phyloP scores from a whole-genome alignment of 805 yeast species.

The Starmerella khaoyaiensis region DNA sequence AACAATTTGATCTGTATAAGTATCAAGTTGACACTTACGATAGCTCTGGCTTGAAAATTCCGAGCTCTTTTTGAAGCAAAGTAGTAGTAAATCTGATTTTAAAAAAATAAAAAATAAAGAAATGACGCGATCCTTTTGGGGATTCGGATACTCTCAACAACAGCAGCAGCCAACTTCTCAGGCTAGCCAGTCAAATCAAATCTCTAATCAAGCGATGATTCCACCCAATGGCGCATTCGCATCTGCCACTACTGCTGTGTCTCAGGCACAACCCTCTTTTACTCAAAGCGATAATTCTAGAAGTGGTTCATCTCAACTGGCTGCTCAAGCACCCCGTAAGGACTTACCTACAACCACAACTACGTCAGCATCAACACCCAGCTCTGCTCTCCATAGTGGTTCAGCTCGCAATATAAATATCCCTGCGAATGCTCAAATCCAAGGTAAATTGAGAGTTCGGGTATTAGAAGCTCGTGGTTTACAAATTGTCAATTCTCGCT shows the following conservation, averaged over 20 bases:
- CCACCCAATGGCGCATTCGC: slow-evolving; percentile 21
- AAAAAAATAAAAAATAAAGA: no score
- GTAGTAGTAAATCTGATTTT: no score
- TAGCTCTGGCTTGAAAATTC: no score
- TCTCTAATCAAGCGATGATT: slow-evolving; percentile 7
- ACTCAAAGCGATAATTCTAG: slow-evolving; percentile 9
- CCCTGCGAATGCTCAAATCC: slow-evolving; percentile 18
- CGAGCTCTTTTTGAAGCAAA: no score
- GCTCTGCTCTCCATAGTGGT: background rate
- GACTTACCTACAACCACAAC: background rate
- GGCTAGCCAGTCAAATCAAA: background rate
- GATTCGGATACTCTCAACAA: slow-evolving; percentile 18
- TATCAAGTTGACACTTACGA: no score
- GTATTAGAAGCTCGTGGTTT: slow-evolving; percentile 71
- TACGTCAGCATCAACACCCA: slow-evolving; percentile 1
- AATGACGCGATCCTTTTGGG: slow-evolving; percentile 21
- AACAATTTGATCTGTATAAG: no score
- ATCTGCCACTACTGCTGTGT: slow-evolving; percentile 18
- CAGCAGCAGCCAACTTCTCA: slow-evolving; percentile 1
- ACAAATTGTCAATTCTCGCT: slow-evolving; percentile 23
- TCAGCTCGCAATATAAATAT: slow-evolving; percentile 9
- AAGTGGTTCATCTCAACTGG: background rate
- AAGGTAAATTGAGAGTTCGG: slow-evolving; percentile 66
- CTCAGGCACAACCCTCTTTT: slow-evolving; percentile 9
- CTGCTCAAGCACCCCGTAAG: background rate